Conservation (phyloP, 192 early-diverging fungal genomes). For the Backusella parvicylindrica region DNA sequence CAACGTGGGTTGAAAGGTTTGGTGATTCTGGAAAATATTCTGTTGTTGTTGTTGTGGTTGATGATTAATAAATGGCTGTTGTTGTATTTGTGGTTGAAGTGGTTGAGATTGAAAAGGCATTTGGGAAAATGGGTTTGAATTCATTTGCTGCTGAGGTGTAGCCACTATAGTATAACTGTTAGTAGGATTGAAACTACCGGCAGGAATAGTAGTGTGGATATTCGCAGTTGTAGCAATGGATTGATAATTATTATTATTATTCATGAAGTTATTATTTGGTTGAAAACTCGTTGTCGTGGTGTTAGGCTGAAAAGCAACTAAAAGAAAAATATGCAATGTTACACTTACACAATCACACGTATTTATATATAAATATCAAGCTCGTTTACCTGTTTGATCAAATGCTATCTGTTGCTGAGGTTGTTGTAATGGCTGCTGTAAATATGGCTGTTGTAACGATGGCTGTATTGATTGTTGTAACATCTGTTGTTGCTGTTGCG, state of each 20-base stretch:
- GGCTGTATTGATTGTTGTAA: constrained; percentile 4
- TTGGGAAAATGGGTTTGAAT: constrained; percentile 6
- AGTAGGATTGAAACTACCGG: not conserved
- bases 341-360: not conserved
- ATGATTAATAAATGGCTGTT: not conserved
- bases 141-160: constrained; percentile 16
- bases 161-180: not conserved
- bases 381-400: not conserved
- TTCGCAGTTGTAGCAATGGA: not conserved
- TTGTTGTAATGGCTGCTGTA: constrained; percentile 13
- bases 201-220: not conserved
- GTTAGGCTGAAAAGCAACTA: not conserved
- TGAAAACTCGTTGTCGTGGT: not conserved
- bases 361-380: constrained; percentile 1
- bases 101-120: constrained; percentile 24
- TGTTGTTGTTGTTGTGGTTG: constrained; percentile 28
- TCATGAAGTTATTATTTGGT: not conserved
- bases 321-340: not conserved
- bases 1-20: not conserved
- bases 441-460: not conserved
- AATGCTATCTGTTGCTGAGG: constrained; percentile 2
- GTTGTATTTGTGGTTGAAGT: constrained; percentile 9
- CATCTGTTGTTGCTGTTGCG: not conserved
- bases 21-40: constrained; percentile 27
- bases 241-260: not conserved